Base-by-base conservation (phyloP, 768 basidiomycete genomes). In the Suillus lakei region DNA sequence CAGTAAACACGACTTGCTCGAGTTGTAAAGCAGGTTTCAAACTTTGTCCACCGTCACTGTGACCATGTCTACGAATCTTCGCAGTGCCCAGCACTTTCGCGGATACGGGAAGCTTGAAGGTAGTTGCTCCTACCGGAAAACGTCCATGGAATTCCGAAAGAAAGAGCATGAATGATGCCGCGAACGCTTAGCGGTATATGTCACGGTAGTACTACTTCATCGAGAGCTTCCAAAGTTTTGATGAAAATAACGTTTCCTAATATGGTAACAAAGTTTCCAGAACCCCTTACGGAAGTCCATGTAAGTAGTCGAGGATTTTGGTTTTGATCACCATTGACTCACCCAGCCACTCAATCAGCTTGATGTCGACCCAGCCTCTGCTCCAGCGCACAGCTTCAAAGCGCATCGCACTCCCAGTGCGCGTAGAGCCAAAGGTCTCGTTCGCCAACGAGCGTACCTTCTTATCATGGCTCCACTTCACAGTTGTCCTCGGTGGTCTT, bases 401-500 rank as follows among this genome's bases (percentile, higher is more conserved):
- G 82, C 92, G 98, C 68, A 99, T 99, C 69, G 96, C 98, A 15
- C 91, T 99, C 53, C 97, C 98, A 44, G 88, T 99, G 70, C 88
- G 95, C 69, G 93, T 95, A 61, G 95, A 97, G 78, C 95, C 95
- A 38, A 97, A 97, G 72, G 95, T 97, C 66, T 94, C 94, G 55
- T 97, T 96, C 71, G 95, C 95, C 50, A 96, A 96, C 77, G 95
- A 96, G 78, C 88, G 93, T 63, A 96, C 98, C 0, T 99, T 99
- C 80, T 84, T 99, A 53, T 96, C 96, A 85, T 99, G 97, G 98
- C 86, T 98, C 58, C 96, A 98, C 78, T 98, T 98, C 77, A 96
- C 96, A 46, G 95, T 99, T 79, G 95, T 99, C 64, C 89, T 99
- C 9, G 96, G 97, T 34, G 98, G 98, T 64, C 86, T 99, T 54